Conservation (phyloP, 2,329 filamentous ascomycete genomes). For the Penicillium sclerotiorum region DNA sequence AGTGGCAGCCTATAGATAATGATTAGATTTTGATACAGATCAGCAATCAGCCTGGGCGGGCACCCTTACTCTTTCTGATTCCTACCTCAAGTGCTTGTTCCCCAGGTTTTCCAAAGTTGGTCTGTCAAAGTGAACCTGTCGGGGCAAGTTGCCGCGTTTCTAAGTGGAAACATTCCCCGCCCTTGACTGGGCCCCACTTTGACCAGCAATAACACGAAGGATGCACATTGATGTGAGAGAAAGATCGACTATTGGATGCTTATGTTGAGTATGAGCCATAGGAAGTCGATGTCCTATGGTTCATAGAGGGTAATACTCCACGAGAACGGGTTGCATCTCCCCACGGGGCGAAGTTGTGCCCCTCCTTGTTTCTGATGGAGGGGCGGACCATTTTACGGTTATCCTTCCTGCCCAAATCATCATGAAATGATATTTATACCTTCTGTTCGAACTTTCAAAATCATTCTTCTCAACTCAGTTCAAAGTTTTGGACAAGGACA, state of each 20-base stretch:
- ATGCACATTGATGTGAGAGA: constrained; percentile 1
- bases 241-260: constrained; percentile 7
- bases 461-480: background rate
- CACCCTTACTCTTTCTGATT: background rate
- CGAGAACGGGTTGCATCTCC: background rate
- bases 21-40: background rate
- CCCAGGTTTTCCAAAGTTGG: too few relatives aligned
- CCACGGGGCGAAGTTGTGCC: background rate
- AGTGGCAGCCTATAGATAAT: background rate
- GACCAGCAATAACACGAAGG: background rate
- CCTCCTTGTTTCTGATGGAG: background rate
- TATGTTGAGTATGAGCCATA: background rate
- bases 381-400: background rate
- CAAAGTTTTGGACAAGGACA: background rate
- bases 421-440: constrained; percentile 5
- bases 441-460: background rate
- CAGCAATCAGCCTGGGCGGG: background rate
- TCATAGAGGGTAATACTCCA: background rate
- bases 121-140: too few relatives aligned
- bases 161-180: constrained; percentile 25
- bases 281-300: background rate
- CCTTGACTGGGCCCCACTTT: constrained; percentile 5
- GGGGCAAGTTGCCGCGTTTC: constrained; percentile 7
- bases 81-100: too few relatives aligned
- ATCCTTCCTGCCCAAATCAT: constrained; percentile 5